Evolutionary conservation across 176 grass and related monocot genomes (phyloP).

Genomic region (Triticum dicoccoides): DNA sequence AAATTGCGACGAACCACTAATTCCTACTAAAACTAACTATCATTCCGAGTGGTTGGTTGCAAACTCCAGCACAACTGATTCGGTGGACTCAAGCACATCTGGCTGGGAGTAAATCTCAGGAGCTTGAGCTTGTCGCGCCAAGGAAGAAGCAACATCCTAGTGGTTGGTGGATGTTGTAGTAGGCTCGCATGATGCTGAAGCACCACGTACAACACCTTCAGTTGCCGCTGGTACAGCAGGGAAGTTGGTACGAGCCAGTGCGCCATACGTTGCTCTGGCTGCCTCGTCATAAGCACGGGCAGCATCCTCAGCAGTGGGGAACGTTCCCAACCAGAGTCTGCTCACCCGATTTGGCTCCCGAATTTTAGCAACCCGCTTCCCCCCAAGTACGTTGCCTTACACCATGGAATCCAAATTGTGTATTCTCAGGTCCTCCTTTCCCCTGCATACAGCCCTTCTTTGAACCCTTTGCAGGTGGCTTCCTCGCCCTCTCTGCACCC

Average conservation of each 20-base stretch:
- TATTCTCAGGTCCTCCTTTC: conserved; percentile 89
- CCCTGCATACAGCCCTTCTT: conserved; percentile 97
- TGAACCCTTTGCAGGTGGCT: conserved; percentile 81
- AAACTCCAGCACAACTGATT: not conserved
- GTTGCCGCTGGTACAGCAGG: not conserved
- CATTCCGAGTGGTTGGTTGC: no score
- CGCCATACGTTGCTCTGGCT: conserved; percentile 83
- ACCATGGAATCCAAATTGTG: conserved; percentile 57
- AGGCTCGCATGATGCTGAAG: conserved; percentile 39
- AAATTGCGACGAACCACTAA: no score
- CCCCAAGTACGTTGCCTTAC: conserved; percentile 92
- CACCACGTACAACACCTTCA: not conserved
- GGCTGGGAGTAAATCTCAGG: not conserved
- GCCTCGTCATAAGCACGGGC: conserved; percentile 84
- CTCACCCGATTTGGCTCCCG: conserved; percentile 62
- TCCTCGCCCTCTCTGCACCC: conserved; percentile 13
- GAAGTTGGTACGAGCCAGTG: conserved; percentile 60
- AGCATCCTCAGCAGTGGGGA: conserved; percentile 53
- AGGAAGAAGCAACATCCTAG: not conserved
- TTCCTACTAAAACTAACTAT: no score
- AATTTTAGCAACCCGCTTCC: conserved; percentile 93
- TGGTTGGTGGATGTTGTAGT: conserved; percentile 38
- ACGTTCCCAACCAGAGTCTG: conserved; percentile 92
- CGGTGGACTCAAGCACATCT: not conserved
- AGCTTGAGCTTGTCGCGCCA: not conserved